phyloP scores from a whole-genome alignment of 495 filamentous ascomycete genomes.

The Lasiosphaeria miniovina region DNA sequence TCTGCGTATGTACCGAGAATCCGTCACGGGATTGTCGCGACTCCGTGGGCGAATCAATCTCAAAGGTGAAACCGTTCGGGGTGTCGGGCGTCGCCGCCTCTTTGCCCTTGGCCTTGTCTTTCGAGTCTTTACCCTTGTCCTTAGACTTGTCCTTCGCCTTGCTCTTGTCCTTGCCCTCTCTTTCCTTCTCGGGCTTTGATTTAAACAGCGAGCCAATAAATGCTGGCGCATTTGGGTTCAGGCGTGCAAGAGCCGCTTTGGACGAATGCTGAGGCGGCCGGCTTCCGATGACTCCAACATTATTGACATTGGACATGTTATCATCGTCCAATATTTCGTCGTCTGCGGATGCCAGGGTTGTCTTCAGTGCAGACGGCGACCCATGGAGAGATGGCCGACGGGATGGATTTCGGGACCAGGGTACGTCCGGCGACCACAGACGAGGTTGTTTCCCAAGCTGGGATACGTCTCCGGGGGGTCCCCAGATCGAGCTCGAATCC shows the following conservation, averaged over 20 bases:
- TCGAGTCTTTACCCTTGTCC: slow-evolving; percentile 34
- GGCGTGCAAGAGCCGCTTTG: slow-evolving; percentile 40
- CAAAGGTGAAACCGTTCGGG: slow-evolving; percentile 13
- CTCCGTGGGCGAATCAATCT: slow-evolving; percentile 56
- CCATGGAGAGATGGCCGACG: slow-evolving; percentile 47
- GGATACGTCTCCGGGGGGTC: slow-evolving; percentile 26
- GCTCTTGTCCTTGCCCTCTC: slow-evolving; percentile 30
- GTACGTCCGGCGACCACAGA: slow-evolving; percentile 42
- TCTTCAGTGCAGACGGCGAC: slow-evolving; percentile 47
- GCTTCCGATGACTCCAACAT: slow-evolving; percentile 50
- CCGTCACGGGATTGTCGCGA: slow-evolving; percentile 58
- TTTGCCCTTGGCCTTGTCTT: slow-evolving; percentile 25
- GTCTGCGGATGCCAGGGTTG: slow-evolving; percentile 48
- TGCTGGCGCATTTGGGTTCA: slow-evolving; percentile 52
- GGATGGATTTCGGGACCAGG: slow-evolving; percentile 46
- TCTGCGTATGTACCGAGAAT: slow-evolving; percentile 54
- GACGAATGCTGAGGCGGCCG: slow-evolving; percentile 42
- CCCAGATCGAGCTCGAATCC: slow-evolving; percentile 60
- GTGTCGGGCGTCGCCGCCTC: slow-evolving; percentile 22
- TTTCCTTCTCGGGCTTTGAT: slow-evolving; percentile 36
- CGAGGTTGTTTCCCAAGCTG: slow-evolving; percentile 33
- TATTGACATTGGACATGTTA: slow-evolving; percentile 38
- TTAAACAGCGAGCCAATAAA: slow-evolving; percentile 50
- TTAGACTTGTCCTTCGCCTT: slow-evolving; percentile 29
- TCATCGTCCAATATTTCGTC: slow-evolving; percentile 50